phyloP scores from a whole-genome alignment of 148 eudicot genomes.

The Vaccinium macrocarpon region DNA sequence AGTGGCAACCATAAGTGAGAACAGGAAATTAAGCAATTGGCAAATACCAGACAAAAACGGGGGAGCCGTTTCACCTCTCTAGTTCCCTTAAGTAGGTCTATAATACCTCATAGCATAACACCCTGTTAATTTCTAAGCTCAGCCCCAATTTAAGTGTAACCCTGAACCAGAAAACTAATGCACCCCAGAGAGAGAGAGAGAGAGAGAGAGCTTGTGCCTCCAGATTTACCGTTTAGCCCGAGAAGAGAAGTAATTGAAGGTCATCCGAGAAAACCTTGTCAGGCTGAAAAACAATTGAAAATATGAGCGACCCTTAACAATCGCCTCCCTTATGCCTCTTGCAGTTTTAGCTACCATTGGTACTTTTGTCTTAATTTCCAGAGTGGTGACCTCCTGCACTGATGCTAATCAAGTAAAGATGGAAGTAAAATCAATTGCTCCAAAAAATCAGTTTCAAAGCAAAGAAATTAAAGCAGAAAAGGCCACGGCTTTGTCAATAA shows the following conservation, averaged over 20 bases:
- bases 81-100: neutral
- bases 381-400: constrained; percentile 55
- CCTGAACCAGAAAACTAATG: neutral
- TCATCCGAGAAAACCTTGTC: constrained; percentile 43
- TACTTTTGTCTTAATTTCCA: constrained; percentile 29
- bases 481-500: constrained; percentile 17
- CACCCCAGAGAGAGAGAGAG: neutral
- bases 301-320: constrained; percentile 57
- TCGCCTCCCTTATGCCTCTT: constrained; percentile 54
- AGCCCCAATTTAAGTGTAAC: neutral
- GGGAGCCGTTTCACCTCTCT: constrained; percentile 5
- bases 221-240: constrained; percentile 37
- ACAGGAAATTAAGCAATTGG: neutral
- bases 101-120: neutral
- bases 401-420: constrained; percentile 73
- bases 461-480: neutral
- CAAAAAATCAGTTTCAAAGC: neutral
- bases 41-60: neutral
- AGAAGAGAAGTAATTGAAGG: constrained; percentile 40
- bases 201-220: constrained; percentile 8
- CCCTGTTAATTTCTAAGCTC: neutral
- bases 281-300: constrained; percentile 56
- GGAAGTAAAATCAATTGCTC: constrained; percentile 44
- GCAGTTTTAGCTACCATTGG: constrained; percentile 65
- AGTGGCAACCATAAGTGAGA: neutral